Evolutionary conservation across 768 basidiomycete species (phyloP), one percentile per base, ranked within the genome.

Genomic region (Xanthoconium purpureum): DNA sequence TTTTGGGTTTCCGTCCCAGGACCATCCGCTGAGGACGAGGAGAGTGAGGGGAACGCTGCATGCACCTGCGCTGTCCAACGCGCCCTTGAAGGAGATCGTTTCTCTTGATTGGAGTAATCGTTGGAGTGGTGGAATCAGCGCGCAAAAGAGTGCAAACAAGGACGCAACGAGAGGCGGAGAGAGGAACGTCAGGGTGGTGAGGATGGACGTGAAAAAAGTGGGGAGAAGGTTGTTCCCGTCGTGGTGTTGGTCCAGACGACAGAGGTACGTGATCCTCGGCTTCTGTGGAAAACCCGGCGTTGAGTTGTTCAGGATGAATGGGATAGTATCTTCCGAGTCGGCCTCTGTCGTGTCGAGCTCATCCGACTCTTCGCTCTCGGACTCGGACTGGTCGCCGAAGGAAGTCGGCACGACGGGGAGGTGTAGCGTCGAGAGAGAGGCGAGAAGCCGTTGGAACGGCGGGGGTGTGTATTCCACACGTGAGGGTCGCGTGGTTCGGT

Each of bases 21-120:
- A 96, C 77, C 95, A 98, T 15, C 90, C 93, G 12, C 95, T 94
- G 42, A 98, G 85, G 8, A 97, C 93, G 54, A 98, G 80, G 28
- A 97, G 76, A 2, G 95, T 98, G 29, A 98, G 67, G 0, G 95
- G 96, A 57, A 97, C 87, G 11, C 88, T 86, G 57, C 91, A 92
- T 57, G 79, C 84, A 1, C 93, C 91, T 1, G 87, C 84, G 13
- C 76, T 74, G 2, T 74, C 77, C 47, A 94, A 71, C 0, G 91
- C 87, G 30, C 84, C 82, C 63, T 84, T 88, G 57, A 92, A 67
- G 0, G 88, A 83, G 35, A 75, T 77, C 70, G 90, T 75, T 60
- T 86, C 81, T 5, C 76, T 71, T 15, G 65, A 63, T 28, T 86
- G 81, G 51, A 98, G 77, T 9, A 79, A 67, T 48, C 84, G 81